phyloP scores from a whole-genome alignment of 1,139 yeast species.

The Suhomyces atakaporum region DNA sequence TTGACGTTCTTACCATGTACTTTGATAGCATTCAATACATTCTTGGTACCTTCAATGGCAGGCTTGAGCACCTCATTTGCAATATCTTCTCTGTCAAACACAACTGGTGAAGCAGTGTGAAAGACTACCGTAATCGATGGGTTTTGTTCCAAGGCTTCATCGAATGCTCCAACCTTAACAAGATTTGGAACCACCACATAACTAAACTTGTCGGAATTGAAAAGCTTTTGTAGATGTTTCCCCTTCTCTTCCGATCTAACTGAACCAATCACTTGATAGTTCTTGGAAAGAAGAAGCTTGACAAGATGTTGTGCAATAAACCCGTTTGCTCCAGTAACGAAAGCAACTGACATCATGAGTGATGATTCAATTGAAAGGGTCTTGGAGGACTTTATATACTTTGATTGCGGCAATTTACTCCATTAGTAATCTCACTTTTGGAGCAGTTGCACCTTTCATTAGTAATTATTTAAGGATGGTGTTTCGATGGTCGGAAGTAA shows the following conservation, averaged over 20 bases:
- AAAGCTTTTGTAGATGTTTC: constrained; percentile 22
- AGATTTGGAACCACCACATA: constrained; percentile 32
- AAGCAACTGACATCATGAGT: constrained; percentile 20
- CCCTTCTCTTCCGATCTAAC: constrained; percentile 38
- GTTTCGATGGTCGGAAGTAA: too few relatives aligned
- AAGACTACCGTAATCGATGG: constrained; percentile 29
- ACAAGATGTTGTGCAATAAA: constrained; percentile 38
- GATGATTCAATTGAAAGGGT: too few relatives aligned
- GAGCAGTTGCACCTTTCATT: too few relatives aligned
- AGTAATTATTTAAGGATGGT: too few relatives aligned
- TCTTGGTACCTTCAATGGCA: constrained; percentile 37
- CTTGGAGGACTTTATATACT: too few relatives aligned
- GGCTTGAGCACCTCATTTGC: constrained; percentile 36
- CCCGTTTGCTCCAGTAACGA: constrained; percentile 45
- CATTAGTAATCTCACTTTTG: too few relatives aligned
- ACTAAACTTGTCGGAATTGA: constrained; percentile 23
- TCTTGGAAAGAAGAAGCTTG: constrained; percentile 25
- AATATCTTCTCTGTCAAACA: constrained; percentile 25
- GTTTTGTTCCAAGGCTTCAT: constrained; percentile 27
- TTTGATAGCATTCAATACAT: constrained; percentile 30
- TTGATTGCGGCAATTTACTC: too few relatives aligned
- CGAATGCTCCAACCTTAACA: constrained; percentile 31
- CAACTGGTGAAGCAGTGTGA: constrained; percentile 41
- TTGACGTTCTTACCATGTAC: constrained; percentile 23
- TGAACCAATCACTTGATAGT: constrained; percentile 37